Evolutionary conservation across 495 filamentous ascomycete genomes (phyloP).

Genomic region (Geopyxis carbonaria): DNA sequence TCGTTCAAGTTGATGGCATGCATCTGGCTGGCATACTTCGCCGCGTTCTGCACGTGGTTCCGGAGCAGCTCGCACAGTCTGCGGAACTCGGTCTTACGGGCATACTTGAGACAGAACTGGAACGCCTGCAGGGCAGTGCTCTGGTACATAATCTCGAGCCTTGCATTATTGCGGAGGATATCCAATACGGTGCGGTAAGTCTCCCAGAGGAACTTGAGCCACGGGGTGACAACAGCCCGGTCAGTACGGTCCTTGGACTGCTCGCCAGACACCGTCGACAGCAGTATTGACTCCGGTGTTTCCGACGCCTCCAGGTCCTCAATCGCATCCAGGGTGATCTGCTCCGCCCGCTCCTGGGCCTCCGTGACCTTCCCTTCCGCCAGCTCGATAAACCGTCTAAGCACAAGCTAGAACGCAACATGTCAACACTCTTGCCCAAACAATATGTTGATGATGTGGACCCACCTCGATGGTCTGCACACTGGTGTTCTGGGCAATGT

Average conservation of each 20-base stretch:
- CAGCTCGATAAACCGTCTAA: constrained; percentile 94
- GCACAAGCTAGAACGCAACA: constrained; percentile 44
- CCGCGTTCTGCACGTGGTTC: constrained; percentile 97
- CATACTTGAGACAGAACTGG: constrained; percentile 95
- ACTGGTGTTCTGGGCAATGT: constrained; percentile 96
- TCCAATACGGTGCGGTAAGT: constrained; percentile 98
- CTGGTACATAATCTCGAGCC: constrained; percentile 95
- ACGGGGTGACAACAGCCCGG: constrained; percentile 92
- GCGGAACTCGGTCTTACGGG: constrained; percentile 97
- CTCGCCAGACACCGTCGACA: constrained; percentile 94
- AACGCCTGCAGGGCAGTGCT: constrained; percentile 94
- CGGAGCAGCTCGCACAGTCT: constrained; percentile 92
- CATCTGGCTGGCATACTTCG: constrained; percentile 98
- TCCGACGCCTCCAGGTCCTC: constrained; percentile 95
- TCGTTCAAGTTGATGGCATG: constrained; percentile 98
- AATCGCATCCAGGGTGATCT: constrained; percentile 74
- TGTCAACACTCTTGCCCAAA: constrained; percentile 17
- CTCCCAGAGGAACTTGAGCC: constrained; percentile 99
- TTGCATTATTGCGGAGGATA: constrained; percentile 96
- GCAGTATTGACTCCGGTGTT: constrained; percentile 92
- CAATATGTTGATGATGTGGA: constrained; percentile 4
- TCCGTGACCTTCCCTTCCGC: constrained; percentile 91
- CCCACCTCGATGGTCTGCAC: constrained; percentile 88
- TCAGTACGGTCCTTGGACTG: constrained; percentile 93
- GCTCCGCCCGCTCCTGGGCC: constrained; percentile 89